Base-by-base conservation (phyloP, 805 yeast genomes). In the Sungouiella blattae region DNA sequence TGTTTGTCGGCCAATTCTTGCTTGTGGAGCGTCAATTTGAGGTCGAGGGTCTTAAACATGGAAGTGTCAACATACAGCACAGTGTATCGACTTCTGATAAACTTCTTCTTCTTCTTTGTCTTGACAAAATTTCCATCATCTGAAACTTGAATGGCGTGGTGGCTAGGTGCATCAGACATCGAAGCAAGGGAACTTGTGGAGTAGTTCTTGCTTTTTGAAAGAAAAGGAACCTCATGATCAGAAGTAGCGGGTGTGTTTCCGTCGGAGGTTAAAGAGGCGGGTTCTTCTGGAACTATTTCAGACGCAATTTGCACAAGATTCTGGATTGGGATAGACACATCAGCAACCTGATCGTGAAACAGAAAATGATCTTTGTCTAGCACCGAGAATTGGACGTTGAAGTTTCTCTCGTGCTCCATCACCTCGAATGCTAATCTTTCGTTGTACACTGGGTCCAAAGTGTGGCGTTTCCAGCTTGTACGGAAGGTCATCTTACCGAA, bases 401-500 rank as follows among this genome's bases (percentile, higher is more conserved):
- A 91, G 43, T 71, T 72, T 17, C 62, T 60, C 53, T 91, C 97
- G 41, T 72, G 73, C 3, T 77, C 71, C 23, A 76, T 65, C 0
- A 91, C 75, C 43, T 88, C 95, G 54, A 91, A 83, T 1, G 91
- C 81, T 14, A 89, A 60, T 44, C 82, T 66, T 57, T 89, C 95
- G 49, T 87, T 80, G 61, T 80, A 91, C 1, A 80, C 71, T 0
- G 98, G 98, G 36, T 81, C 80, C 33, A 87, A 58, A 1, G 87
- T 82, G 56, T 91, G 97, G 15, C 85, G 74, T 46, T 80, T 74
- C 80, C 88, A 83, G 8, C 88, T 80, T 0, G 97, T 88, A 46
- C 94, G 75, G 57, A 77, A 91, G 0, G 91, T 87, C 46, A 83
- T 83, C 49, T 84, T 81, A 7, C 96, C 96, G 57, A 91, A 87